Percentiles rank a stretch among this genome's conserved stretches.
Evolutionary conservation across 208 protist genomes (phyloP).

Genomic region (Endotrypanum monterogeii): DNA sequence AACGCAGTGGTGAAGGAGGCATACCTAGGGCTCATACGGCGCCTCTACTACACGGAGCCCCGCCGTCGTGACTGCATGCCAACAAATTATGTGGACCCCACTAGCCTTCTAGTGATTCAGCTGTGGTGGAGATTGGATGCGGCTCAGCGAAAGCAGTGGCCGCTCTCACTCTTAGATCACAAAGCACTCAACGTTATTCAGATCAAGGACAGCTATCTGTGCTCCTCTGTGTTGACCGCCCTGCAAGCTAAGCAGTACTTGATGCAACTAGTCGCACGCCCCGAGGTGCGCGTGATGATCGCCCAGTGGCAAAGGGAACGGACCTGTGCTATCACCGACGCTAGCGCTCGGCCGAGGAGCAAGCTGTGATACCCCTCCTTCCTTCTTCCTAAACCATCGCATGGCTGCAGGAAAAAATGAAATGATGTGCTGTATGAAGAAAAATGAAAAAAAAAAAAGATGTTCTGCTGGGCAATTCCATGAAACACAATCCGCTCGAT

Average conservation of each 20-base stretch:
- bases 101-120: constrained; percentile 47
- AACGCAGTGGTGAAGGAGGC: constrained; percentile 51
- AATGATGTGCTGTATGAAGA: no score
- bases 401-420: no score
- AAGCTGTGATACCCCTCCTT: constrained; percentile 1
- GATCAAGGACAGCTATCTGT: constrained; percentile 55
- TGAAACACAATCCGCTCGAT: background rate
- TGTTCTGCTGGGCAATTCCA: background rate
- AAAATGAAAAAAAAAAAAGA: constrained; percentile 1
- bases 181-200: constrained; percentile 78
- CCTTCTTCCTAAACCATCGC: background rate
- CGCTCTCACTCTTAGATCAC: constrained; percentile 65
- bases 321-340: background rate
- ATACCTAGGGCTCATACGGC: constrained; percentile 60
- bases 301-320: constrained; percentile 20
- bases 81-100: constrained; percentile 49
- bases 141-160: constrained; percentile 35
- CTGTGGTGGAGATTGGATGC: constrained; percentile 57
- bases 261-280: constrained; percentile 42
- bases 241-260: constrained; percentile 87
- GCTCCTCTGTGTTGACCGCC: constrained; percentile 61
- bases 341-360: background rate
- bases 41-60: constrained; percentile 60
- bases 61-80: constrained; percentile 62
- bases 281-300: constrained; percentile 32